These are phyloP conservation scores for Crithidia acanthocephali DNA, from an alignment of 208 protist genomes.

Conservation along the genomic window DNA sequence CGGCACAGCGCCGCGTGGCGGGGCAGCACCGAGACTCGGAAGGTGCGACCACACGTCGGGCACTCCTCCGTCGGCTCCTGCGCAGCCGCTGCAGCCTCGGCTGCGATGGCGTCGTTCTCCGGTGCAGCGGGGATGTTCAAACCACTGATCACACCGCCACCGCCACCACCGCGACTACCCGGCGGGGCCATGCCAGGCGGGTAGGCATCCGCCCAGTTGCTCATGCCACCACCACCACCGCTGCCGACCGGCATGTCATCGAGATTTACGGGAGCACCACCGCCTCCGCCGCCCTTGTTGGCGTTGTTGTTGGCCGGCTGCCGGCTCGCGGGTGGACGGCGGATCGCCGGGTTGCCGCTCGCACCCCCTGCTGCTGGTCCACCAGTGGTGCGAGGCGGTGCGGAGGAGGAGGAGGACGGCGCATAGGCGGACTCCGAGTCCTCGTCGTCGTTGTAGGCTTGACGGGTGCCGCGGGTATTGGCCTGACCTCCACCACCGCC, in stretches of 20 bases:
- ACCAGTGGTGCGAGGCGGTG: not conserved
- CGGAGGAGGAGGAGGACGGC: slow-evolving; percentile 2
- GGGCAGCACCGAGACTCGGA: slow-evolving; percentile 64
- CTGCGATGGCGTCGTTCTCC: slow-evolving; percentile 40
- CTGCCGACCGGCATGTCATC: slow-evolving; percentile 59
- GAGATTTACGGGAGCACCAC: slow-evolving; percentile 30
- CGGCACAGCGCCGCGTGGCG: slow-evolving; percentile 71
- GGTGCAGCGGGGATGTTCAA: slow-evolving; percentile 10
- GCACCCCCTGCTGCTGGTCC: not conserved
- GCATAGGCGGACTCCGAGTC: slow-evolving; percentile 14
- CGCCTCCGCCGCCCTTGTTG: too few species aligned
- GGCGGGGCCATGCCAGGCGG: slow-evolving; percentile 41
- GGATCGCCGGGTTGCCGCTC: not conserved
- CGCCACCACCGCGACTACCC: not conserved
- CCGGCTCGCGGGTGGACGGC: slow-evolving; percentile 14
- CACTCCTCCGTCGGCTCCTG: slow-evolving; percentile 66
- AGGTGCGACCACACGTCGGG: slow-evolving; percentile 68
- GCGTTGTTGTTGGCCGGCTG: not conserved
- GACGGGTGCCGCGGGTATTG: not conserved
- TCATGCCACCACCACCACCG: slow-evolving; percentile 33
- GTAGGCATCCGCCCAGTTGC: slow-evolving; percentile 48
- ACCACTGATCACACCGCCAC: not conserved
- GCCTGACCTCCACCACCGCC: not conserved
- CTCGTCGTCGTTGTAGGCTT: slow-evolving; percentile 16
- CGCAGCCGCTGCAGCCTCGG: slow-evolving; percentile 41